phyloP scores from a whole-genome alignment of 2,329 filamentous ascomycete species.

The Hypocreales sp. region DNA sequence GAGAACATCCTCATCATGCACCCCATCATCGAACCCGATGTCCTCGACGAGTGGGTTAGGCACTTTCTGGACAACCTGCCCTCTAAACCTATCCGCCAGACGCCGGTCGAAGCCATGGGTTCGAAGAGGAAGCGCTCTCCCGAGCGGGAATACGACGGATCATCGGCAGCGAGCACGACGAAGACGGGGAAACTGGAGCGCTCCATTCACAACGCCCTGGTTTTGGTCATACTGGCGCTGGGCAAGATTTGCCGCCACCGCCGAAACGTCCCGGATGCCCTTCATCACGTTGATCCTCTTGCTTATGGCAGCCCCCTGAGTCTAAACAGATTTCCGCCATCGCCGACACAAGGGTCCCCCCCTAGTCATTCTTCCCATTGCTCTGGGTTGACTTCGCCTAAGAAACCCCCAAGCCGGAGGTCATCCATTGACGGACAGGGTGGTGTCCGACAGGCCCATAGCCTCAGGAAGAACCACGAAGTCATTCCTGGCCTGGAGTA shows the following conservation, averaged over 20 bases:
- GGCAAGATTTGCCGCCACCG: slow-evolving; percentile 61
- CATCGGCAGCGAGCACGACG: slow-evolving; percentile 12
- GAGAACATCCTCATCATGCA: slow-evolving; percentile 50
- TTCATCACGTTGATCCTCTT: slow-evolving; percentile 19
- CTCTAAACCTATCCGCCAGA: slow-evolving; percentile 9
- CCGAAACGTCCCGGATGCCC: slow-evolving; percentile 40
- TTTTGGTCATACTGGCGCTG: slow-evolving; percentile 70
- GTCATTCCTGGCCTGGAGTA: slow-evolving; percentile 81
- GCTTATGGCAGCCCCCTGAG: slow-evolving; percentile 20
- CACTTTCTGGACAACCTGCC: slow-evolving; percentile 35
- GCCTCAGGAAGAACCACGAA: slow-evolving; percentile 51
- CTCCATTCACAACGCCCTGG: slow-evolving; percentile 65
- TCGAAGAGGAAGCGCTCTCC: slow-evolving; percentile 43
- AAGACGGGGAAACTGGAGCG: slow-evolving; percentile 39
- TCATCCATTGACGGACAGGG: slow-evolving; percentile 31
- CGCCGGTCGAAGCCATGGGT: slow-evolving; percentile 13
- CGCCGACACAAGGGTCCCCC: slow-evolving; percentile 40
- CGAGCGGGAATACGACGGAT: slow-evolving; percentile 16
- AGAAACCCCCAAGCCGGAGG: slow-evolving; percentile 31
- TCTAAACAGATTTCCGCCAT: slow-evolving; percentile 35
- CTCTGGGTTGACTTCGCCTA: slow-evolving; percentile 33
- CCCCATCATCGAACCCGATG: slow-evolving; percentile 39
- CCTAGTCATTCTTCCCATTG: slow-evolving; percentile 27
- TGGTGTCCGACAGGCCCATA: slow-evolving; percentile 12
- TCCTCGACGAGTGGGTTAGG: slow-evolving; percentile 36